A percentile compares a stretch with the other conserved stretches of the same genome.
Conservation (phyloP, 371 early-diverging fungal species). For the Saksenaea oblongispora region DNA sequence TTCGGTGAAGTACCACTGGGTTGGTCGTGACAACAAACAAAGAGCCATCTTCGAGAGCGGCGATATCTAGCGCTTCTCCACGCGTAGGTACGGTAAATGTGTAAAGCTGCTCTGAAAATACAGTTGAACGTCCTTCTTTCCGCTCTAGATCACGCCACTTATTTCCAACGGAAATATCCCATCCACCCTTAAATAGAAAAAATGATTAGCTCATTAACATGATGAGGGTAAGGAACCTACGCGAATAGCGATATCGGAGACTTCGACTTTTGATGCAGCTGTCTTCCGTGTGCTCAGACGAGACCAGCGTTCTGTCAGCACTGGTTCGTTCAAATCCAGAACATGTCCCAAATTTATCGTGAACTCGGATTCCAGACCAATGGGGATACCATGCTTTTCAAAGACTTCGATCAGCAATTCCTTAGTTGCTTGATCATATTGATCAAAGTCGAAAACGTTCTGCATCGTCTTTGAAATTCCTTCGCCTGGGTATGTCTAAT, state of each 20-base stretch:
- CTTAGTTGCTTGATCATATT: constrained; percentile 67
- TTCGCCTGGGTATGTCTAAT: constrained; percentile 66
- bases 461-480: constrained; percentile 73
- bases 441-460: constrained; percentile 88
- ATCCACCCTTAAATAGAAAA: constrained; percentile 48
- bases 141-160: constrained; percentile 67
- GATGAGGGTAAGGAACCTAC: constrained; percentile 12
- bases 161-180: constrained; percentile 60
- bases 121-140: constrained; percentile 64
- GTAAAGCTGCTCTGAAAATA: constrained; percentile 72
- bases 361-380: constrained; percentile 74
- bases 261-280: constrained; percentile 16
- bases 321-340: constrained; percentile 53
- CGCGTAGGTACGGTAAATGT: constrained; percentile 71
- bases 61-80: constrained; percentile 73
- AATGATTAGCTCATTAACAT: not conserved
- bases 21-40: constrained; percentile 67
- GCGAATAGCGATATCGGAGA: constrained; percentile 44
- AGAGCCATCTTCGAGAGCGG: constrained; percentile 54
- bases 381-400: constrained; percentile 80
- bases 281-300: constrained; percentile 23
- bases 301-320: constrained; percentile 67
- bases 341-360: constrained; percentile 64
- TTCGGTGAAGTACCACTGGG: constrained; percentile 70
- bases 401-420: constrained; percentile 72